Base-by-base conservation (phyloP, 2,329 filamentous ascomycete species). In the Elsinoe ampelina region DNA sequence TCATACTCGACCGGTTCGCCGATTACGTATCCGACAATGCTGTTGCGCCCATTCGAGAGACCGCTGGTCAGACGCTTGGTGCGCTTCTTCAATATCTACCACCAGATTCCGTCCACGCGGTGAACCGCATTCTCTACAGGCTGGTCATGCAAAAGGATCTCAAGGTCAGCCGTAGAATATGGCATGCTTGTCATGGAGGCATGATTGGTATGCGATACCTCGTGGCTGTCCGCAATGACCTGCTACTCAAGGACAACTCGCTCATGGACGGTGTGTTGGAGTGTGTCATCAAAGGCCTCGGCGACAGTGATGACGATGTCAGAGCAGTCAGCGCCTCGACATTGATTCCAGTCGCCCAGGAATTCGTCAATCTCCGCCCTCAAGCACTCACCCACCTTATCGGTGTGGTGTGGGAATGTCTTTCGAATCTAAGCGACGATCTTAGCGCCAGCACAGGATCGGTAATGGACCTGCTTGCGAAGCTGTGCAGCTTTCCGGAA, bases 11-110 rank as follows among this genome's bases (percentile, higher is more conserved):
- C 72, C 85, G 91, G 55, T 98, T 98, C 67, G 95, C 91, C 57
- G 93, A 98, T 68, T 98, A 96, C 73, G 93, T 95, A 58, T 95
- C 91, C 4, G 93, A 98, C 70, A 98, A 89, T 55, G 95, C 95
- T 0, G 90, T 98, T 39, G 93, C 93, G 0, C 93, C 93, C 0
- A 96, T 98, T 61, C 81, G 93, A 62, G 93, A 98, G 73, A 95
- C 91, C 0, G 88, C 95, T 39, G 93, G 93, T 45, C 93, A 98
- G 72, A 92, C 91, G 2, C 77, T 98, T 12, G 95, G 92, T 64
- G 89, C 92, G 11, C 82, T 95, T 12, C 75, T 98, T 55, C 89
- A 88, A 62, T 89, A 95, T 68, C 79, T 98, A 5, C 84, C 89
- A 0, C 76, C 85, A 1, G 75, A 80, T 13, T 92, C 89, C 3